Evolutionary conservation across 169 alveolate species (phyloP), one percentile per base, ranked within the genome.

Genomic region (Hepatocystis sp.): DNA sequence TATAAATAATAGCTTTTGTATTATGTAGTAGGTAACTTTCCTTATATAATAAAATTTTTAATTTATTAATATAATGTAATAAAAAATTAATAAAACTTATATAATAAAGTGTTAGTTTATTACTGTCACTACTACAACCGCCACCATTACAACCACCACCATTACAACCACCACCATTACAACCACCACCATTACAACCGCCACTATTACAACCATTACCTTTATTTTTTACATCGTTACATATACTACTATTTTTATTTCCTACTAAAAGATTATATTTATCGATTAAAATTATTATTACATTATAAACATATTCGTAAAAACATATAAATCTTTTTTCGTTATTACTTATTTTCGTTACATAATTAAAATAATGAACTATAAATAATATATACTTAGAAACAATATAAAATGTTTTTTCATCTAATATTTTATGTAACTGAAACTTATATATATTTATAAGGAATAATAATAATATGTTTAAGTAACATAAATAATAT

Each of bases 231-330:
- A n/a, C n/a, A n/a, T n/a, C n/a, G n/a, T n/a, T n/a, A n/a, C n/a
- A n/a, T n/a, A n/a, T n/a, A n/a, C n/a, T 23, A 5, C 27, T 27
- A 4, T 66, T 47, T 5, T 65, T 5, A 21, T 36, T 55, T 13
- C 36, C 39, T 32, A 53, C n/a, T 36, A 30, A 4, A 21, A 42
- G 4, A 10, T 2, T 10, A 56, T 71, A 71, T 58, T 23, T 58
- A 8, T 52, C 60, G 0, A 71, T 2, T 4, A 71, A 46, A 4
- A 71, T 11, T 4, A 34, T 34, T 19, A 36, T 10, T 15, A 46
- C 65, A 28, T 71, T 49, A 51, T 58, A 71, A 8, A 51, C 65
- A 71, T 58, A 71, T 42, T 71, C 86, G 40, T 71, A 71, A 58
- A 58, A 71, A 42, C 52, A 56, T 23, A 71, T 8, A 11, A 56